Conservation (phyloP, 129 eudicot genomes). For the Silybum marianum region DNA sequence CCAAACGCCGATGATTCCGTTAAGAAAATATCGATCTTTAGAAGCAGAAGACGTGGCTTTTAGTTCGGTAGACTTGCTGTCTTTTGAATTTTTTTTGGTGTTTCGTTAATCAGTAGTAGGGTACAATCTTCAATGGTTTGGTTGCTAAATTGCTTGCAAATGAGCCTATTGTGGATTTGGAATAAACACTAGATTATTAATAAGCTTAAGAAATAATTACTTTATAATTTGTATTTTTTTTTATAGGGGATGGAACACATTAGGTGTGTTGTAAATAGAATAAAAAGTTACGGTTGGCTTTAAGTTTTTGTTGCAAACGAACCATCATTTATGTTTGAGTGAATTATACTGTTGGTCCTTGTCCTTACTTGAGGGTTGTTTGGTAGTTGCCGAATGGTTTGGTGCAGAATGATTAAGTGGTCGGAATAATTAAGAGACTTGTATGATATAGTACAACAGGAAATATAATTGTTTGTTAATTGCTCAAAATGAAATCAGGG, state of each 20-base stretch:
- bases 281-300: neutral
- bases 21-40: neutral
- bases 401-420: too few relatives aligned
- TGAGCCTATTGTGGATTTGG: neutral
- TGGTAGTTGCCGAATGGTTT: too few relatives aligned
- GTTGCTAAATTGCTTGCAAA: neutral
- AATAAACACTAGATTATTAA: neutral
- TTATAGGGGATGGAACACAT: neutral
- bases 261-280: neutral
- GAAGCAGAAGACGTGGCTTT: neutral
- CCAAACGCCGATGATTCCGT: conserved; percentile 60
- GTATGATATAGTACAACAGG: too few relatives aligned
- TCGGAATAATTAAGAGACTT: too few relatives aligned
- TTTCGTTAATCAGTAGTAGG: neutral
- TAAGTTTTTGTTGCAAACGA: neutral
- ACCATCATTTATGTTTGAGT: too few relatives aligned
- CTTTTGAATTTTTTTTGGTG: neutral
- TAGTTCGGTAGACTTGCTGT: neutral
- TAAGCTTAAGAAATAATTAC: neutral
- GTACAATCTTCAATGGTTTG: too few relatives aligned
- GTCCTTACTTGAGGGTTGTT: too few relatives aligned
- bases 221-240: neutral
- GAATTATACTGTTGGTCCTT: too few relatives aligned
- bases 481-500: too few relatives aligned
- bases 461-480: too few relatives aligned